A percentile compares a stretch with the other conserved stretches of the same genome.
Conservation (phyloP, 495 filamentous ascomycete species). For the Penicillium verhagenii region DNA sequence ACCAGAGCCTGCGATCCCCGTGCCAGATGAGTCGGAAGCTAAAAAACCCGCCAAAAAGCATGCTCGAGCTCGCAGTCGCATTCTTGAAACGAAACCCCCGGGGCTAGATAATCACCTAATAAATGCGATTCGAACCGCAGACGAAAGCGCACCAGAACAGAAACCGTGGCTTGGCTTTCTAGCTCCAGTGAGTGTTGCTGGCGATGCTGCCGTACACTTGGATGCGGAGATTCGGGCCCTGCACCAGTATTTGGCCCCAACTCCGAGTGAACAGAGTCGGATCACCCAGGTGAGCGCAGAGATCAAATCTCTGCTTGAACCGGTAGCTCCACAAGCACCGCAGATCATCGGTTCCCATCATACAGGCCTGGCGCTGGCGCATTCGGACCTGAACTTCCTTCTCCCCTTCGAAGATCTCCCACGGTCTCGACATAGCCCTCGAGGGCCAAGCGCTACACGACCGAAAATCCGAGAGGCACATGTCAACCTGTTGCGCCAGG, state of each 20-base stretch:
- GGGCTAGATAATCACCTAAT: neutral
- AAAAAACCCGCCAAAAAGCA: constrained; percentile 6
- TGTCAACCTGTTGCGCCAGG: constrained; percentile 18
- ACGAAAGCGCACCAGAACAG: constrained; percentile 9
- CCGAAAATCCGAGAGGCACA: constrained; percentile 26
- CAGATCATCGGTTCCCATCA: constrained; percentile 51
- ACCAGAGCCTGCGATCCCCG: constrained; percentile 4
- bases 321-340: constrained; percentile 25
- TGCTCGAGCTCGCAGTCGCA: constrained; percentile 10
- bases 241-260: constrained; percentile 42
- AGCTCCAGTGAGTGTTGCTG: neutral
- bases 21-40: neutral
- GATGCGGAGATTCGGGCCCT: constrained; percentile 48
- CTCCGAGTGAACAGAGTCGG: constrained; percentile 27
- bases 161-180: constrained; percentile 34
- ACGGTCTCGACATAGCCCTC: constrained; percentile 16
- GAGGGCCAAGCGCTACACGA: constrained; percentile 34
- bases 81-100: neutral
- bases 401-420: constrained; percentile 27
- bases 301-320: constrained; percentile 21
- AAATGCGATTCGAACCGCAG: constrained; percentile 17
- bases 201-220: constrained; percentile 28
- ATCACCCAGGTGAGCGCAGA: constrained; percentile 28
- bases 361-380: constrained; percentile 51
- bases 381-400: constrained; percentile 53